Evolutionary conservation across 1,139 yeast genomes (phyloP), one percentile per base, ranked within the genome.

Genomic region (Yueomyces sp.): DNA sequence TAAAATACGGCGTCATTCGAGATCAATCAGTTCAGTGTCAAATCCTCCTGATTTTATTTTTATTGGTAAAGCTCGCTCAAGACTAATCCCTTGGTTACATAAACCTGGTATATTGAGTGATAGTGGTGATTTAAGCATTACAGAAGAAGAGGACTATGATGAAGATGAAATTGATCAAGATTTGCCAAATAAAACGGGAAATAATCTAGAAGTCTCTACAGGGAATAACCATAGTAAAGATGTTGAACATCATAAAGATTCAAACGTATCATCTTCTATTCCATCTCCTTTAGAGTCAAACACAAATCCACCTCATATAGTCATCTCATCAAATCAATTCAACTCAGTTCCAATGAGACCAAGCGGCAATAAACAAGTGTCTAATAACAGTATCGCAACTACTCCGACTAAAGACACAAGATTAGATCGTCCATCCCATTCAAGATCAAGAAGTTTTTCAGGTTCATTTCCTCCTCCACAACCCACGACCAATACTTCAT

Each of bases 1-100:
- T 19, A 30, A 30, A 27, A 47, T 60, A 29, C 64, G 81, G 48
- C 77, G 75, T 36, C 80, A 78, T 56, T 74, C 81, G 45, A 74
- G 76, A 52, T 78, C 85, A 0, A 59, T 78, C 40, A 75, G 82
- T 2, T 65, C 74, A 2, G 69, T 73, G 3, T 67, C 66, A 40
- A 66, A 68, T 32, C 72, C 76, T 30, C 75, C 76, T 28, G 81
- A 76, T 55, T 65, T 75, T 39, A 59, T 64, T 36, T 44, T 57
- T n/a, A 56, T 57, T 39, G 52, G 48, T 36, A 53, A 51, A 39
- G 50, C 59, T 36, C 46, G 51, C 12, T 50, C 58, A 4, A 51
- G 50, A 26, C 38, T 55, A 30, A 54, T 55, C 36, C 56, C 61
- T 3, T 55, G 60, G 56, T 43, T 56, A 31, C 59, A 50, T 39